These are phyloP conservation scores for Hammondia hammondi DNA, from an alignment of 169 alveolate species.

Conservation along the genomic window DNA sequence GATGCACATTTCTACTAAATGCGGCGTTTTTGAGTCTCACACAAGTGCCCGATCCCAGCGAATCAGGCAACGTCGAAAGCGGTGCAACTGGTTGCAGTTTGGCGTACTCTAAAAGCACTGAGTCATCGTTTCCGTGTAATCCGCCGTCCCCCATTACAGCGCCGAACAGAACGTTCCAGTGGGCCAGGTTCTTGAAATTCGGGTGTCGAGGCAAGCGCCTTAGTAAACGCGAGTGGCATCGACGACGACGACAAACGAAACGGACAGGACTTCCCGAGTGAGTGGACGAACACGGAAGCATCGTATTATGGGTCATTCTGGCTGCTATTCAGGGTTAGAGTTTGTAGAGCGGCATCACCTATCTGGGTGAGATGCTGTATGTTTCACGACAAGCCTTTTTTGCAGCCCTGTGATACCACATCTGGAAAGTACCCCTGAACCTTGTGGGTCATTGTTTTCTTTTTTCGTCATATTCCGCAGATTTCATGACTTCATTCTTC, in stretches of 20 bases:
- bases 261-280: background rate
- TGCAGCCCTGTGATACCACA: too few relatives aligned
- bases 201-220: background rate
- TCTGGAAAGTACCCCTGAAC: too few relatives aligned
- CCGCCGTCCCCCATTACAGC: constrained; percentile 20
- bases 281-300: too few relatives aligned
- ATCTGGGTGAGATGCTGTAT: too few relatives aligned
- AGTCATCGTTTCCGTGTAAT: background rate
- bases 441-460: too few relatives aligned
- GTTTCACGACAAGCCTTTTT: too few relatives aligned
- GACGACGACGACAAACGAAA: background rate
- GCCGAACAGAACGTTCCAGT: background rate
- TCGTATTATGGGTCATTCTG: too few relatives aligned
- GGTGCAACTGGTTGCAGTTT: background rate
- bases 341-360: too few relatives aligned
- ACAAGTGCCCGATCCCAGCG: background rate
- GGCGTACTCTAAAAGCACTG: background rate
- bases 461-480: background rate
- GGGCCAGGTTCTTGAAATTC: constrained; percentile 10
- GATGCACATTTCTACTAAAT: background rate
- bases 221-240: background rate
- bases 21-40: constrained; percentile 36
- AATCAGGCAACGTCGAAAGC: background rate
- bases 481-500: constrained; percentile 22
- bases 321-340: too few relatives aligned